Base-by-base conservation (phyloP, 1,284 basidiomycete species). In the Ganoderma multipileum region DNA sequence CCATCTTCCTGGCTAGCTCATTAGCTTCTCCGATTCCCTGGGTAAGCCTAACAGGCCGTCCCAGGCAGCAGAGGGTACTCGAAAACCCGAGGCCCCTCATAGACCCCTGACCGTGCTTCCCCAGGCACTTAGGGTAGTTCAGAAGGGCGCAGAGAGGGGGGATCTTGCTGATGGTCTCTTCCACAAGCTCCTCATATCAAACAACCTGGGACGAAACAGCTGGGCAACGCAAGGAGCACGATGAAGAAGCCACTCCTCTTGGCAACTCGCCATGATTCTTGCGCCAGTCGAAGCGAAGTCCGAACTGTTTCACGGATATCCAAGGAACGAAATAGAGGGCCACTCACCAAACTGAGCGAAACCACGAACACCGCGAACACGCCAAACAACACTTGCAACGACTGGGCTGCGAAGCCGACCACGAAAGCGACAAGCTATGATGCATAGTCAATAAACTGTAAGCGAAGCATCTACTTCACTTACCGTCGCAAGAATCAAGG, bases 401-500 rank as follows among this genome's bases (percentile, higher is more conserved):
- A 90, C 71, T 92, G 89, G 20, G 86, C 74, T 0, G 80, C 83
- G 65, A 91, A 88, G 7, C 92, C 92, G 8, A 85, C 75, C 3
- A 89, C 70, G 77, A 94, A 93, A 0, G 90, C 86, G 30, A 90
- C 69, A n/a, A 85, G 74, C 92, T 94, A 23, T 62, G 39, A 16
- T 8, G 3, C 3, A 6, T 6, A 1, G 16, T 57, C 26, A 41
- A 26, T 5, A 33, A 7, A n/a, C 18, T 26, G 11, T 20, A 3
- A 7, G 3, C 2, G 16, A 26, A 39, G 57, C 20, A 50, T 52
- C 20, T 9, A 23, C 18, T 23, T 33, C 20, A 75, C 82, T 67
- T 42, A 83, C 78, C 8, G 82, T 81, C 4, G 79, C 70, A 12
- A 69, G 77, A 41, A 80, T 73, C 26, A 84, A 70, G 11, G 81